A percentile compares a stretch with the other conserved stretches of the same genome.
Conservation (phyloP, 2,329 filamentous ascomycete genomes). For the Diaporthe citrichinensis region DNA sequence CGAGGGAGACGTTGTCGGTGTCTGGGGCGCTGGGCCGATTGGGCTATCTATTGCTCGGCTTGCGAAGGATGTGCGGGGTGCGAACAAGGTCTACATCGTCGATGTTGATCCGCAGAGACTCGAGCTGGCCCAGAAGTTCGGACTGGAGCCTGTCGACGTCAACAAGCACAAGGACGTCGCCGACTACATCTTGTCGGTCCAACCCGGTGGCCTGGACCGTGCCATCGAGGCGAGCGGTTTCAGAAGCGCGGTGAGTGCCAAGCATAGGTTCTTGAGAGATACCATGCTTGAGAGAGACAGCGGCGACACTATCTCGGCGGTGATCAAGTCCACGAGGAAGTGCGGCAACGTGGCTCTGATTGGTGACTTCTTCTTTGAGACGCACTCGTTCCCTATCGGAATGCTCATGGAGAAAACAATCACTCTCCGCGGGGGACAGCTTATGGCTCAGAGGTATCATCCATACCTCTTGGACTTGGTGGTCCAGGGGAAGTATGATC, state of each 20-base stretch:
- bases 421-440: slow-evolving; percentile 2
- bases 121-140: background rate
- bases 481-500: slow-evolving; percentile 1
- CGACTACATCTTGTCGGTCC: background rate
- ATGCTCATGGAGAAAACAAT: slow-evolving; percentile 6
- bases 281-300: slow-evolving; percentile 10
- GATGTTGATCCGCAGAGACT: background rate
- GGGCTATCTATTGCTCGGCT: slow-evolving; percentile 51
- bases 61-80: background rate
- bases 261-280: slow-evolving; percentile 1
- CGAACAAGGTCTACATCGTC: slow-evolving; percentile 2
- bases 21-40: slow-evolving; percentile 76
- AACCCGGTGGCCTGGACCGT: slow-evolving; percentile 3
- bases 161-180: slow-evolving; percentile 1
- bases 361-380: slow-evolving; percentile 7
- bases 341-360: slow-evolving; percentile 3
- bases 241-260: background rate
- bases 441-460: background rate
- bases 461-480: slow-evolving; percentile 8
- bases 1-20: slow-evolving; percentile 73
- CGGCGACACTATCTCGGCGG: background rate
- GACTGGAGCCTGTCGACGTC: background rate
- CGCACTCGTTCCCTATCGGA: background rate
- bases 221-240: slow-evolving; percentile 4
- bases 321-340: background rate